phyloP scores from a whole-genome alignment of 106 monocot genomes.

The Xerophyta viscosa region DNA sequence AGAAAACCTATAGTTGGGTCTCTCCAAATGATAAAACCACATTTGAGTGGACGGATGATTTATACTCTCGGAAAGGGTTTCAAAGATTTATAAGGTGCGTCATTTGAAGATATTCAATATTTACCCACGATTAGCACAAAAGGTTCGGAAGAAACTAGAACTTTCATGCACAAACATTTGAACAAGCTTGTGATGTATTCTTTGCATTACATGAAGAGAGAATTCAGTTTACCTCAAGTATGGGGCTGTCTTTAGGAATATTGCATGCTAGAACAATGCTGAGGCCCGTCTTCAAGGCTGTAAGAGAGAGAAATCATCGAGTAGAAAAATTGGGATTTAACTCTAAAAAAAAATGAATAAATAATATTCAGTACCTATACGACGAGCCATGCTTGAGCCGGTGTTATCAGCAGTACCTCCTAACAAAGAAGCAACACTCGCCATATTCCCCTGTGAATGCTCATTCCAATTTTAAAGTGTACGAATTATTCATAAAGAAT shows the following conservation, averaged over 20 bases:
- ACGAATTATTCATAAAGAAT: too few relatives aligned
- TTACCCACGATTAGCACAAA: too few relatives aligned
- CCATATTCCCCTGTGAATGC: conserved; percentile 31
- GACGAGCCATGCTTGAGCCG: conserved; percentile 60
- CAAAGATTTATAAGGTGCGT: too few relatives aligned
- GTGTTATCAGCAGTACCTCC: conserved; percentile 54
- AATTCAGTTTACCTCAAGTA: conserved; percentile 50
- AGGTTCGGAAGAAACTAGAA: too few relatives aligned
- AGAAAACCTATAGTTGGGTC: too few relatives aligned
- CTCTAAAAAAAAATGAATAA: background rate
- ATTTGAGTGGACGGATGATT: too few relatives aligned
- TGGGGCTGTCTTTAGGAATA: conserved; percentile 72
- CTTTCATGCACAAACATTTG: background rate
- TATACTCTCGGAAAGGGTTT: too few relatives aligned
- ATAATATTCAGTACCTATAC: conserved; percentile 23
- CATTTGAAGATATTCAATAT: too few relatives aligned
- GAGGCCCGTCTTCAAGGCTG: conserved; percentile 54
- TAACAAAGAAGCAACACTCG: conserved; percentile 48
- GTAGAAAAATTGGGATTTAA: background rate
- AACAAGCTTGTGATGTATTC: background rate
- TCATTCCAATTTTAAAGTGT: conserved; percentile 3
- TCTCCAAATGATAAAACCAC: too few relatives aligned
- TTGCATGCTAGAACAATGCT: conserved; percentile 67
- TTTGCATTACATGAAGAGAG: background rate
- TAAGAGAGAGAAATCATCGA: conserved; percentile 2